These are phyloP conservation scores for Boletus insuetus DNA, from an alignment of 768 basidiomycete genomes.

Conservation along the genomic window DNA sequence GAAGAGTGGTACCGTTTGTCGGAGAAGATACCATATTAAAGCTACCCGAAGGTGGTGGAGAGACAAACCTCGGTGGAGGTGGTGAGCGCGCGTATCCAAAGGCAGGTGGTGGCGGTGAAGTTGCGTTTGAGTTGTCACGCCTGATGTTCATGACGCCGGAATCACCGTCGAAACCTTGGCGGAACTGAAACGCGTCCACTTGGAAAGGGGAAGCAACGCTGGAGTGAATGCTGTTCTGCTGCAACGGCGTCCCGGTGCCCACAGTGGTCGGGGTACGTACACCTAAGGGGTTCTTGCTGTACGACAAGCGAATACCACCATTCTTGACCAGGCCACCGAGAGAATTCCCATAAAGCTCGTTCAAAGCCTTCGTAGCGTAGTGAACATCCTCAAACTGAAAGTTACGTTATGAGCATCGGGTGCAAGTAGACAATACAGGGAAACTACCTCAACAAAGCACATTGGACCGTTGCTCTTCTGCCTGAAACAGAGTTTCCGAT, in stretches of 20 bases:
- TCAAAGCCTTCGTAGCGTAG: constrained; percentile 82
- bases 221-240: constrained; percentile 23
- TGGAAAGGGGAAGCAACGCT: constrained; percentile 29
- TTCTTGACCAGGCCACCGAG: constrained; percentile 91
- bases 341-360: constrained; percentile 88
- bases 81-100: constrained; percentile 35
- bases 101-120: constrained; percentile 24
- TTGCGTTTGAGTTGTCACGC: constrained; percentile 24
- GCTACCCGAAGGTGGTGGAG: constrained; percentile 29
- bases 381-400: constrained; percentile 85
- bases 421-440: not conserved
- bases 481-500: constrained; percentile 88
- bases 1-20: constrained; percentile 24
- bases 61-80: constrained; percentile 34
- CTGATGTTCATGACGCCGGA: constrained; percentile 15
- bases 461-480: constrained; percentile 98
- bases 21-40: constrained; percentile 30
- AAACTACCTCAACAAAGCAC: constrained; percentile 94
- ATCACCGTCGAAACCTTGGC: constrained; percentile 30
- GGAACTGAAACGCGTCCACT: constrained; percentile 27
- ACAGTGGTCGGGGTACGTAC: constrained; percentile 76
- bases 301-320: constrained; percentile 92
- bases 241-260: constrained; percentile 21
- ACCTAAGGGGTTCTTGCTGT: constrained; percentile 98
- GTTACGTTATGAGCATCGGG: constrained; percentile 1